Base-by-base conservation (phyloP, 2,329 filamentous ascomycete genomes). In the Remersonia thermophila region DNA sequence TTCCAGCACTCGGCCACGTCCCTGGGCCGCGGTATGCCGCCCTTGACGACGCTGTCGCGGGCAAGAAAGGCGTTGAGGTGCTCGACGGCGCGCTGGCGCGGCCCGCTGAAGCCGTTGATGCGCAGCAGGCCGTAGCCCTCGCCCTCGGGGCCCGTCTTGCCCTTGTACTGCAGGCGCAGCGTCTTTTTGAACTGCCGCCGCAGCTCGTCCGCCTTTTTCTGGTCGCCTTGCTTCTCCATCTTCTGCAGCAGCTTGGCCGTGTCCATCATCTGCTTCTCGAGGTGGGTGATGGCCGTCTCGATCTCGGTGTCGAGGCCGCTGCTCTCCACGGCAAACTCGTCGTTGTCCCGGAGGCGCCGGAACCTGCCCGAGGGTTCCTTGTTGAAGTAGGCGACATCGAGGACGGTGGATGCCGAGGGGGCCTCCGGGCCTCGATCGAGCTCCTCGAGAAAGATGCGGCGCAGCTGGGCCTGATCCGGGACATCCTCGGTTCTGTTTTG, bases 301-400 rank as follows among this genome's bases (percentile, higher is more conserved):
- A 50, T 38, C 15, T 51, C 44, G 13, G 30, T 25, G 34, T 51
- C 49, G 26, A 51, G 33, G 3, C 45, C 49, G 30, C 40, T 37
- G 38, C 29, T 39, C 8, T 38, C 23, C 7, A 31, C 34, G 27
- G 30, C 38, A 34, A 51, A 51, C 29, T 49, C 47, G 3, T 47
- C 47, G 6, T 43, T 38, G 28, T 44, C 41, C 16, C 38, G 34
- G 10, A 51, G 25, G 1, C 32, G 36, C 17, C 36, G 40, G 14
- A 39, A 25, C 16, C 55, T 82, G 15, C 64, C 84, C 1, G 78
- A 77, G 11, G 77, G 77, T 2, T 81, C 78, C 0, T 48, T 38
- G 28, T 49, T 34, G 28, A 44, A 53, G 41, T 45, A 53, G 11
- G 41, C 47, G 29, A 53, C 40, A 7, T 41, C 30, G 35, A 49